phyloP scores from a whole-genome alignment of 2,329 filamentous ascomycete species.

The Ophiostoma ips region DNA sequence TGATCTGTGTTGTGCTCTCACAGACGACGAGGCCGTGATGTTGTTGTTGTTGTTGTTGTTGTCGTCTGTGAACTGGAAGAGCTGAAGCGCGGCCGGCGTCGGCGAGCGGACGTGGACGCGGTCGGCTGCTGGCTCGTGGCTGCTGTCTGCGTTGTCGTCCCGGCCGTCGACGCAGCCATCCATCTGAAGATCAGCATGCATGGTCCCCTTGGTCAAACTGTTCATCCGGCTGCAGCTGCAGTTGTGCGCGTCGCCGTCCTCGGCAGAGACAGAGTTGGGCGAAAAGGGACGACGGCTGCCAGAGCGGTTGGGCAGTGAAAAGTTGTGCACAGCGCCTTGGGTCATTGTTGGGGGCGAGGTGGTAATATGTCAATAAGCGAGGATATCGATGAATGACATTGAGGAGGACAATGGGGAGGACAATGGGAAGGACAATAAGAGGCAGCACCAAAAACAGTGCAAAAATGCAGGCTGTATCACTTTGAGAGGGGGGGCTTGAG shows the following conservation, averaged over 20 bases:
- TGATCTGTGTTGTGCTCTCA: too few species aligned
- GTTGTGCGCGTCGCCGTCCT: not conserved
- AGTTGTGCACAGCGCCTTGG: conserved; percentile 9
- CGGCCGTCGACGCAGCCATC: not conserved
- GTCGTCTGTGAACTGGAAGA: conserved; percentile 7
- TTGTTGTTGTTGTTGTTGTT: too few species aligned
- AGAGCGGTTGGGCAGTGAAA: conserved; percentile 9
- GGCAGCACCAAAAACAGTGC: too few species aligned
- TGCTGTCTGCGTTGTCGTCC: too few species aligned
- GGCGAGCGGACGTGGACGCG: conserved; percentile 1
- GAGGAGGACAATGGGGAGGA: not conserved
- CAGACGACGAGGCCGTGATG: not conserved
- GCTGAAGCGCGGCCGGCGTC: conserved; percentile 1
- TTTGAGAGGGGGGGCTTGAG: too few species aligned
- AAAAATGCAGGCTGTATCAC: too few species aligned
- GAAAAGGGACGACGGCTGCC: conserved; percentile 6
- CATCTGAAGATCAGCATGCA: not conserved
- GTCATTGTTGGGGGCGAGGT: not conserved
- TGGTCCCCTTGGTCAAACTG: not conserved
- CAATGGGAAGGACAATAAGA: too few species aligned
- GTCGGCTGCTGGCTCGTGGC: not conserved
- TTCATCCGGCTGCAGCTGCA: not conserved
- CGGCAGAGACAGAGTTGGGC: not conserved
- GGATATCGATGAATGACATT: too few species aligned
- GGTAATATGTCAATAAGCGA: too few species aligned